Base-by-base conservation (phyloP, 805 yeast species). In the Nakazawaea wyomingensis region DNA sequence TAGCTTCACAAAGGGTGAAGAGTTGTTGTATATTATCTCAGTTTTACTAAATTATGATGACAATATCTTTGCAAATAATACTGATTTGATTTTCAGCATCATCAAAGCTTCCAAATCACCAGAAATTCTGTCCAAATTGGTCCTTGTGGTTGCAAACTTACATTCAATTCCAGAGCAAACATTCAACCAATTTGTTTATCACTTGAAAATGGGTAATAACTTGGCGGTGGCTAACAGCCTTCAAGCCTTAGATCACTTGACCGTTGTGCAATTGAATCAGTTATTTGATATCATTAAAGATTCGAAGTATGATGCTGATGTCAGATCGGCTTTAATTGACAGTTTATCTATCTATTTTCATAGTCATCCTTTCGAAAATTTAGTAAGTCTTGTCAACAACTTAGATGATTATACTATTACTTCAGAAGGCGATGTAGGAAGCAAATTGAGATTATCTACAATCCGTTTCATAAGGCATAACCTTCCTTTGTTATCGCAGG, bases 371-470 rank as follows among this genome's bases (percentile, higher is more conserved):
- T 21, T 29, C 48, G 37, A 13, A 13, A 21, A 31, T 26, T 16
- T 39, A 14, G 9, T 38, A 3, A 14, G 31, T 3, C 35, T 70
- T 4, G 34, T 72, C 1, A 50, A 48, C 1, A 72, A 76, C 27
- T 59, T 91, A 11, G 81, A 82, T 48, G 96, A 90, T 53, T 88
- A 89, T 57, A 77, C 95, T 0, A 64, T 74, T 2, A 85, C 91
- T 0, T 76, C 77, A 21, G 84, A 86, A 54, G 98, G 98, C 8
- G 98, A 90, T 62, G 90, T 89, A n/a, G 98, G 98, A 2, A 76
- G 86, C 37, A 73, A 78, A 52, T 74, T 88, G 1, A 65, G 98
- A 37, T 49, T 56, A 1, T 70, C 81, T 0, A 66, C 81, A 1
- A 56, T 84, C 2, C 29, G 50, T 5, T 52, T 78, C 2, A 57